Evolutionary conservation across 2,329 filamentous ascomycete genomes (phyloP).

Genomic region (Lasiodiplodia sp.): DNA sequence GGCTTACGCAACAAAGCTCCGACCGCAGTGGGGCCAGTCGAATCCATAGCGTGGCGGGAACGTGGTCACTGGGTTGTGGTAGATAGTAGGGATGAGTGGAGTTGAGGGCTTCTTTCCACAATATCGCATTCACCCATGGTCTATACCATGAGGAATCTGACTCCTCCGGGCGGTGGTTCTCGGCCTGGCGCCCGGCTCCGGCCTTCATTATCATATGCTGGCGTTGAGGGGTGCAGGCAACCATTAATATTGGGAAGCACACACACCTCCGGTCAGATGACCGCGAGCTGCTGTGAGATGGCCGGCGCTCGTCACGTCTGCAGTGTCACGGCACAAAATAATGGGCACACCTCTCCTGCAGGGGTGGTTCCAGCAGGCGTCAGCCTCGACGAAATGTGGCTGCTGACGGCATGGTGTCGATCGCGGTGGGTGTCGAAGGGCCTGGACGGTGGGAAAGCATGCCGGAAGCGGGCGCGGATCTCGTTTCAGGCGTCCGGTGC

Average conservation of each 20-base stretch:
- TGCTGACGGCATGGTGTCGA: constrained; percentile 11
- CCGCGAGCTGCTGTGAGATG: constrained; percentile 26
- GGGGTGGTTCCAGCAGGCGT: constrained; percentile 1
- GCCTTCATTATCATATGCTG: constrained; percentile 3
- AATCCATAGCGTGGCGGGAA: background rate
- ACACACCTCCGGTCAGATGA: constrained; percentile 22
- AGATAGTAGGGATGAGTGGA: background rate
- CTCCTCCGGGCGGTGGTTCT: background rate
- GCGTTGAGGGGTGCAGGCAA: background rate
- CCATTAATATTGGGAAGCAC: background rate
- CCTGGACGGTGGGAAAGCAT: background rate
- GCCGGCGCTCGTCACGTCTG: constrained; percentile 9
- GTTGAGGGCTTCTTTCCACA: background rate
- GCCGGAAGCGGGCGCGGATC: background rate
- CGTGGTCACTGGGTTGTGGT: background rate
- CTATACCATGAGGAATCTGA: background rate
- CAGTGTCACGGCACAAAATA: background rate
- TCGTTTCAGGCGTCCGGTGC: background rate
- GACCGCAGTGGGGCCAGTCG: background rate
- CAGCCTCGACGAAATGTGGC: constrained; percentile 13
- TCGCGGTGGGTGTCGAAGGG: background rate
- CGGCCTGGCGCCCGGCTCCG: constrained; percentile 1
- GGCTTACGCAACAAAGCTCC: background rate
- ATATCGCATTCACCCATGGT: background rate
- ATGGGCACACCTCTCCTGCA: constrained; percentile 14